Base-by-base conservation (phyloP, 2,329 filamentous ascomycete genomes). In the Fusarium haematococcum region DNA sequence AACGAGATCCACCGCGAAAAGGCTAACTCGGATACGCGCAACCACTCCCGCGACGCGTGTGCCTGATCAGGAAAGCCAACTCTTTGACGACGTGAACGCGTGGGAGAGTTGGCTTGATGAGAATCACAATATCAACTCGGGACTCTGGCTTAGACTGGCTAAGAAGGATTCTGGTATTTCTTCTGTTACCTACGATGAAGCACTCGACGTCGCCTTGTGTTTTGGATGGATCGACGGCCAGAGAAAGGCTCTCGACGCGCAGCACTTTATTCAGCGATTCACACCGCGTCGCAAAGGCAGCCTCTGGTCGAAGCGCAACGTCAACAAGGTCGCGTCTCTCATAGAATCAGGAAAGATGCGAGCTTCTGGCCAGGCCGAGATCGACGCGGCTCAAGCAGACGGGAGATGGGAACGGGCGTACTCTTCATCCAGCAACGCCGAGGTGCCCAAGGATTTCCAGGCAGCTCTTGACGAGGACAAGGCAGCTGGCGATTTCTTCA, bases 161-260 rank as follows among this genome's bases (percentile, higher is more conserved):
- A 89, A 89, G 67, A 89, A 88, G 67, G 65, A 79, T 23, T 84
- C 84, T 2, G 77, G 79, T 5, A 79, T 84, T n/a, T 71, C 82
- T 1, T 86, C 87, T 0, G 80, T 90, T 16, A 85, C 84, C 18
- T 86, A 86, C 77, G 84, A 76, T 68, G 81, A 90, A 77, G 89
- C 89, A 1, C 84, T 91, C 20, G 87, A 91, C 76, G 80, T 84
- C 37, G 89, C 89, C 1, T 83, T 92, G 8, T 91, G 89, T 78
- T 88, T 87, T 75, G 90, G 90, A 48, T 92, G 90, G 90, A 92
- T 91, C 66, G 89, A 92, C 77, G 88, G 90, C 1, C 88, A 89
- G 75, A 84, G 84, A 3, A 82, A 81, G 20, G 67, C 81, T 4
- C 78, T 83, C 56, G 86, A 90, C 71, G 83, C 83, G 0, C 75